A percentile compares a stretch with the other conserved stretches of the same genome.
Evolutionary conservation across 2,329 filamentous ascomycete genomes (phyloP).

Genomic region (Aspergillus persii): DNA sequence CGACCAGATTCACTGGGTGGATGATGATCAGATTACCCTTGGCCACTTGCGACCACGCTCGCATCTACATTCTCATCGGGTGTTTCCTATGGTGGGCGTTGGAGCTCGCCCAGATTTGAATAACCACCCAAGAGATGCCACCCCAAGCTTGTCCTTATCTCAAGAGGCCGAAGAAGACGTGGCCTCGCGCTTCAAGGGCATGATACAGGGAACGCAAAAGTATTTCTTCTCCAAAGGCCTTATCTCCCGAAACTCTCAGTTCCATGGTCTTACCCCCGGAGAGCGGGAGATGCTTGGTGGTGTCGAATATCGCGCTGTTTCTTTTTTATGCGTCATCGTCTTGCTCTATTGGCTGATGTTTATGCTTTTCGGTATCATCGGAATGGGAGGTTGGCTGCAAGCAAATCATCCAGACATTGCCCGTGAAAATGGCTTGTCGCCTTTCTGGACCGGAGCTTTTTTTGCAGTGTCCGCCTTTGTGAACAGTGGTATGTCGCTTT

Average conservation of each 20-base stretch:
- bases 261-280: conserved; percentile 46
- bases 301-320: conserved; percentile 44
- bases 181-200: conserved; percentile 20
- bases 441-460: conserved; percentile 50
- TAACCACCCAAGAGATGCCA: conserved; percentile 33
- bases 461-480: conserved; percentile 56
- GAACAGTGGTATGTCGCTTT: conserved; percentile 54
- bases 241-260: conserved; percentile 50
- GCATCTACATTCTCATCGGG: conserved; percentile 23
- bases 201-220: conserved; percentile 28
- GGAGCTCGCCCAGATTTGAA: conserved; percentile 34
- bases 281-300: conserved; percentile 44
- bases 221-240: conserved; percentile 30
- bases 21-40: conserved; percentile 31
- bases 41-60: conserved; percentile 16
- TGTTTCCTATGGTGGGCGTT: conserved; percentile 37
- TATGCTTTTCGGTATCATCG: conserved; percentile 47
- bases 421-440: conserved; percentile 47
- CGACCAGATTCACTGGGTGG: conserved; percentile 25
- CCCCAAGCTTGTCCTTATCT: conserved; percentile 17
- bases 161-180: conserved; percentile 15
- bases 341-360: conserved; percentile 49
- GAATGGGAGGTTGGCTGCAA: conserved; percentile 48
- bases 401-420: conserved; percentile 42
- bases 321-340: conserved; percentile 35